Conservation (phyloP, 1,139 yeast genomes). For the Lodderomyces orthopsilosis region DNA sequence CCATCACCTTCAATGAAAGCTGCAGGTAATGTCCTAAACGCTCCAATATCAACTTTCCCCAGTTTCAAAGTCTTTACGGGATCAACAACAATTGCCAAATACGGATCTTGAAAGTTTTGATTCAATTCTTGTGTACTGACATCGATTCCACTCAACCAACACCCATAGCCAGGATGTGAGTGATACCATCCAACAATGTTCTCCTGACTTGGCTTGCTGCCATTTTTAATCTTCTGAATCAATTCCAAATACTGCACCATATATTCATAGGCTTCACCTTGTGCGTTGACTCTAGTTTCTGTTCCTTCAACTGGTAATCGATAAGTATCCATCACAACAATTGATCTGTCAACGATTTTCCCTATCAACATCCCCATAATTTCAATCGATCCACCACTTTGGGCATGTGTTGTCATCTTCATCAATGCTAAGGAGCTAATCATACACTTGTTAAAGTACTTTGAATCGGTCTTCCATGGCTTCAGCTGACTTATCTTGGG, state of each 20-base stretch:
- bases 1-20: constrained; percentile 19
- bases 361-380: constrained; percentile 96
- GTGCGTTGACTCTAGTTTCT: constrained; percentile 93
- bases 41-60: constrained; percentile 82
- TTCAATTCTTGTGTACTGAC: constrained; percentile 83
- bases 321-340: constrained; percentile 79
- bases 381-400: constrained; percentile 85
- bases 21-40: constrained; percentile 77
- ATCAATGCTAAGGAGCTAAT: constrained; percentile 74
- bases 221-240: constrained; percentile 36
- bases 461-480: constrained; percentile 48
- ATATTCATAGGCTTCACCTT: constrained; percentile 89
- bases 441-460: constrained; percentile 63
- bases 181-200: constrained; percentile 94
- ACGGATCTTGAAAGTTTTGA: constrained; percentile 88
- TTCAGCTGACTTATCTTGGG: constrained; percentile 16
- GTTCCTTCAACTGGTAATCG: constrained; percentile 94
- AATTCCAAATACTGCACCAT: constrained; percentile 81
- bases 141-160: constrained; percentile 90
- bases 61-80: constrained; percentile 68
- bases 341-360: constrained; percentile 52
- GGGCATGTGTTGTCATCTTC: constrained; percentile 82
- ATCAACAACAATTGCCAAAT: constrained; percentile 83
- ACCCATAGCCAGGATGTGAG: constrained; percentile 96
- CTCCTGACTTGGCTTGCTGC: constrained; percentile 29